Percentiles rank a stretch among this genome's conserved stretches.
Evolutionary conservation across 2,329 filamentous ascomycete species (phyloP).

Genomic region (Beauveria caledonica): DNA sequence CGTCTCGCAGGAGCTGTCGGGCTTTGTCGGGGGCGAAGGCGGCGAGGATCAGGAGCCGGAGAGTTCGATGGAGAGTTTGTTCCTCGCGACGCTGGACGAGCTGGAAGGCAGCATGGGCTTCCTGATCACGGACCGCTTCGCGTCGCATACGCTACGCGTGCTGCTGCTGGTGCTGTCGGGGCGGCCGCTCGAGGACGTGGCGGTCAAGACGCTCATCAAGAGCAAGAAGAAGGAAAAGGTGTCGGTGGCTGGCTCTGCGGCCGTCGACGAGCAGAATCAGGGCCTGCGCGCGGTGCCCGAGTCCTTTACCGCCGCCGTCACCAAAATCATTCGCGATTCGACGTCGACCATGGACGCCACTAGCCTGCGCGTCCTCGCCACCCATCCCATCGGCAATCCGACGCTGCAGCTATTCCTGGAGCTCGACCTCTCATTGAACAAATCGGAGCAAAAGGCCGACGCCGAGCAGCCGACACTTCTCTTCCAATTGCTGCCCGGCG

Average conservation of each 20-base stretch:
- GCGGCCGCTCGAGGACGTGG: slow-evolving; percentile 62
- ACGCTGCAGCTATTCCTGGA: slow-evolving; percentile 85
- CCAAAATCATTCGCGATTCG: slow-evolving; percentile 74
- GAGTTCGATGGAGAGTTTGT: slow-evolving; percentile 73
- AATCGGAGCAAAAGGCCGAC: slow-evolving; percentile 41
- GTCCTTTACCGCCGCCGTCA: slow-evolving; percentile 67
- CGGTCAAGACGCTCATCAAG: slow-evolving; percentile 67
- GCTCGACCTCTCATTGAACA: slow-evolving; percentile 70
- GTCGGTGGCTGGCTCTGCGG: slow-evolving; percentile 47
- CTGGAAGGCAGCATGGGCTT: slow-evolving; percentile 77
- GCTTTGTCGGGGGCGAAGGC: slow-evolving; percentile 32
- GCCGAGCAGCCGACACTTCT: slow-evolving; percentile 50
- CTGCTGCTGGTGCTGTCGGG: slow-evolving; percentile 81
- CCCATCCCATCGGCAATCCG: slow-evolving; percentile 85
- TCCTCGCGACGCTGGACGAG: slow-evolving; percentile 76
- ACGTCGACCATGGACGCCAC: slow-evolving; percentile 68
- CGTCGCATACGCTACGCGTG: slow-evolving; percentile 82
- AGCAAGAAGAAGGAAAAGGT: slow-evolving; percentile 90
- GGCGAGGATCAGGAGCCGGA: slow-evolving; percentile 39
- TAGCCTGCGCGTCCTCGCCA: slow-evolving; percentile 74
- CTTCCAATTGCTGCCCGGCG: slow-evolving; percentile 70
- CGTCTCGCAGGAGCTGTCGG: slow-evolving; percentile 64
- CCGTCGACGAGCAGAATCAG: slow-evolving; percentile 37
- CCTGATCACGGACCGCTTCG: slow-evolving; percentile 79
- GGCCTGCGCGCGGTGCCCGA: slow-evolving; percentile 58